Evolutionary conservation across 768 basidiomycete genomes (phyloP).

Genomic region (Phaeotremella skinneri): DNA sequence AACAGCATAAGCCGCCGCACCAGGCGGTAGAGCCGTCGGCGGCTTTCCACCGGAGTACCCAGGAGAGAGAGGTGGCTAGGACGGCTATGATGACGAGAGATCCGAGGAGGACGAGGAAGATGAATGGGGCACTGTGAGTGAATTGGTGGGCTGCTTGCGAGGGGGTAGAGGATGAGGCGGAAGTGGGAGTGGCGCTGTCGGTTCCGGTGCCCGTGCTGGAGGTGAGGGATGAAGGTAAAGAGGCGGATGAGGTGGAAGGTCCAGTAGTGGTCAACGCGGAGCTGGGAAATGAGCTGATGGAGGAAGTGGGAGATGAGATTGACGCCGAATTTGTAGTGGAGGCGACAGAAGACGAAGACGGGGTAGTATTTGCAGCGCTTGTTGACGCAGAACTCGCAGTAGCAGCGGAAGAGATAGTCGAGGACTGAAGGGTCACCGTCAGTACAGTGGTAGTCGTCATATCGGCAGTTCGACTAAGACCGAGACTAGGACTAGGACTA

Average conservation of each 20-base stretch:
- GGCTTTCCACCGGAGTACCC: slow-evolving; percentile 17
- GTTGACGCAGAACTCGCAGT: neutral
- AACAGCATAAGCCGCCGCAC: slow-evolving; percentile 4
- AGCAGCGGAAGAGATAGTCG: neutral
- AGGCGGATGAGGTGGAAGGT: neutral
- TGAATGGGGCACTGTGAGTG: slow-evolving; percentile 25
- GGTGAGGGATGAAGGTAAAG: neutral
- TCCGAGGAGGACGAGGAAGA: slow-evolving; percentile 24
- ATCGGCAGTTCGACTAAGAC: too few relatives aligned
- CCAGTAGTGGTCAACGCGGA: slow-evolving; percentile 2
- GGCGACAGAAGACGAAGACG: neutral
- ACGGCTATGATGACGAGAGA: slow-evolving; percentile 24
- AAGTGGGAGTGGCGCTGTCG: slow-evolving; percentile 4
- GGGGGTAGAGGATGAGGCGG: neutral
- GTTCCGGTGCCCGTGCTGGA: neutral
- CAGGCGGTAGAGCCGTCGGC: slow-evolving; percentile 9
- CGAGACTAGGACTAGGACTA: too few relatives aligned
- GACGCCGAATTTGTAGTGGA: slow-evolving; percentile 1
- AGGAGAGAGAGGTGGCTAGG: slow-evolving; percentile 27
- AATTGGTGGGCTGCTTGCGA: slow-evolving; percentile 8
- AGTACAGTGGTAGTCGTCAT: neutral
- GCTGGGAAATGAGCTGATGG: neutral
- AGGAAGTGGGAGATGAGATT: neutral
- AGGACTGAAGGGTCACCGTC: neutral
- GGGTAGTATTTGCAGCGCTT: neutral